Conservation (phyloP, 768 basidiomycete genomes). For the Piloderma croceum region DNA sequence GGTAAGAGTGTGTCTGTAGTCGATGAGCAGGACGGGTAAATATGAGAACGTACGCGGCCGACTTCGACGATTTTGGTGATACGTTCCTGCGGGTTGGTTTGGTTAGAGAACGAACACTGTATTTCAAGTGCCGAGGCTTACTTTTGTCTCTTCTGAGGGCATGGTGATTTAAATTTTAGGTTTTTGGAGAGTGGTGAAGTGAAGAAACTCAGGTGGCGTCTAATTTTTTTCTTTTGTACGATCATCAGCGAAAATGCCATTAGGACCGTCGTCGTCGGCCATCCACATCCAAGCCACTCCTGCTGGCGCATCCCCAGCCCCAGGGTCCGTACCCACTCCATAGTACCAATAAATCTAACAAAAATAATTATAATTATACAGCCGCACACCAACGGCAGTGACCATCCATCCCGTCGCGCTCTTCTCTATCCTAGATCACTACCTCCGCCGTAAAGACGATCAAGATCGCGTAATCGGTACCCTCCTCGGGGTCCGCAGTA, state of each 20-base stretch:
- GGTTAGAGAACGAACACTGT: neutral
- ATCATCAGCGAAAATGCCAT: slow-evolving; percentile 41
- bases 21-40: slow-evolving; percentile 1
- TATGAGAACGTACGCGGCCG: slow-evolving; percentile 56
- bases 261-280: slow-evolving; percentile 43
- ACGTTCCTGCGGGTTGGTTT: slow-evolving; percentile 53
- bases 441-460: slow-evolving; percentile 75
- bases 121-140: slow-evolving; percentile 23
- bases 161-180: slow-evolving; percentile 38
- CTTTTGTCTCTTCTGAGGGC: slow-evolving; percentile 92
- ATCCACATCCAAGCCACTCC: slow-evolving; percentile 33
- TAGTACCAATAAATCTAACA: neutral
- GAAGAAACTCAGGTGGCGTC: slow-evolving; percentile 32
- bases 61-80: slow-evolving; percentile 77
- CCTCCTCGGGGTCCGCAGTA: slow-evolving; percentile 77
- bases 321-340: slow-evolving; percentile 29
- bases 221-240: too few species aligned
- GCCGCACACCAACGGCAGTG: slow-evolving; percentile 66
- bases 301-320: slow-evolving; percentile 23
- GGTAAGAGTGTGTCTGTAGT: slow-evolving; percentile 1
- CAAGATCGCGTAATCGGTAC: slow-evolving; percentile 94
- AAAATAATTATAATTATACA: slow-evolving; percentile 19
- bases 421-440: slow-evolving; percentile 94
- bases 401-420: slow-evolving; percentile 90
- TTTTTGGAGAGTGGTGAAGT: too few species aligned